phyloP scores from a whole-genome alignment of 208 protist species.

The Tritrichomonas musculus region DNA sequence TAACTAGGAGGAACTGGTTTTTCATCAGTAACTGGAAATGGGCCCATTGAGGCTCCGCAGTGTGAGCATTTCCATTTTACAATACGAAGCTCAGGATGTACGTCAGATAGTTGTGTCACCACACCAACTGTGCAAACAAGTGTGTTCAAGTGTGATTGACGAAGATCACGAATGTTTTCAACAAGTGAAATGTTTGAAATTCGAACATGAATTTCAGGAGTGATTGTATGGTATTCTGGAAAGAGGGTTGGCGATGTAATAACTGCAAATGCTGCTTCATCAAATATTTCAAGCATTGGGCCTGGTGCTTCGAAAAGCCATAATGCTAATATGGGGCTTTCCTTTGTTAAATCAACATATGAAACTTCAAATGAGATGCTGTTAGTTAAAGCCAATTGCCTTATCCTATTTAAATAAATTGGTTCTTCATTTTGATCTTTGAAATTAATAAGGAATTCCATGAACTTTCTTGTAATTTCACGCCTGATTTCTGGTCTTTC shows the following conservation, averaged over 20 bases:
- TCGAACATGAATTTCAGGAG: conserved; percentile 66
- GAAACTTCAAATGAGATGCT: background rate
- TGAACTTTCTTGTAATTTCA: background rate
- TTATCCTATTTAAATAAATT: background rate
- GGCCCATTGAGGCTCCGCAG: conserved; percentile 66
- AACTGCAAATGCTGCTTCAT: background rate
- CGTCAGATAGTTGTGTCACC: conserved; percentile 86
- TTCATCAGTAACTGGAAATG: conserved; percentile 65
- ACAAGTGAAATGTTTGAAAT: conserved; percentile 85
- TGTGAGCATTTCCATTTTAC: conserved; percentile 88
- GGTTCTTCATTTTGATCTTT: background rate
- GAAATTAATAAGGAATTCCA: background rate
- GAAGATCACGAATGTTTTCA: conserved; percentile 90
- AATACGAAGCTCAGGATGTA: conserved; percentile 91
- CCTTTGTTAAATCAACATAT: background rate
- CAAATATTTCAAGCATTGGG: background rate
- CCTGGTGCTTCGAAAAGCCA: background rate
- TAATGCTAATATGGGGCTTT: background rate
- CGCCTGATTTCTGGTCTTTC: background rate
- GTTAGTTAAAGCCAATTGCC: background rate
- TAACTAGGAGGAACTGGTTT: conserved; percentile 47
- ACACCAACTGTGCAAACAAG: conserved; percentile 92
- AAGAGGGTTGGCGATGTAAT: background rate
- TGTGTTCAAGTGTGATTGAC: conserved; percentile 81
- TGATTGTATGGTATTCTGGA: background rate